These are phyloP conservation scores for Suhomyces vadensis DNA, from an alignment of 805 yeast species.

Conservation along the genomic window DNA sequence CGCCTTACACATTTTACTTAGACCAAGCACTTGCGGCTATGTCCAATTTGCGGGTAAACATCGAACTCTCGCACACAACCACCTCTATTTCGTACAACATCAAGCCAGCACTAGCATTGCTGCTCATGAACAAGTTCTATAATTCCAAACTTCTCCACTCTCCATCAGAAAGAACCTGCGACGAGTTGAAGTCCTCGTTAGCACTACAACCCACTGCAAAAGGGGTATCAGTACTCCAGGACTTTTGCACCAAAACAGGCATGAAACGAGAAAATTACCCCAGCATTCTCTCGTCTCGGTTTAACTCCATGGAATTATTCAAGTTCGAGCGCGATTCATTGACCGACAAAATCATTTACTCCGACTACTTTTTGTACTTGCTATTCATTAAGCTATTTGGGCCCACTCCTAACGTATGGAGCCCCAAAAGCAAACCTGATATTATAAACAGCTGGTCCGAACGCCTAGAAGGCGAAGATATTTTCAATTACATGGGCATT, in stretches of 20 bases:
- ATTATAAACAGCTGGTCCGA: slow-evolving; percentile 5
- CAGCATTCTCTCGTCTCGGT: slow-evolving; percentile 50
- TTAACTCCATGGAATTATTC: slow-evolving; percentile 74
- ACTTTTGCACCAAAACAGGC: slow-evolving; percentile 60
- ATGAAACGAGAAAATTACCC: slow-evolving; percentile 42
- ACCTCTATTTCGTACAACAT: slow-evolving; percentile 58
- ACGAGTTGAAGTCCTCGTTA: slow-evolving; percentile 41
- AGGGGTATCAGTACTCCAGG: slow-evolving; percentile 71
- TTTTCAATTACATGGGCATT: no score
- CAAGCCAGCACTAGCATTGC: slow-evolving; percentile 40
- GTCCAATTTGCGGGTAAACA: slow-evolving; percentile 48
- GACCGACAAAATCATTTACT: slow-evolving; percentile 60
- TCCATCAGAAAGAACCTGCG: slow-evolving; percentile 71
- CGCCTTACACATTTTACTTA: slow-evolving; percentile 55
- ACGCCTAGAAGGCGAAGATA: not conserved
- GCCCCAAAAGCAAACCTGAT: slow-evolving; percentile 55
- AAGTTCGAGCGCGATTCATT: slow-evolving; percentile 61
- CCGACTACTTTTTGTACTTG: slow-evolving; percentile 63
- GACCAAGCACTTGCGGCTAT: slow-evolving; percentile 54
- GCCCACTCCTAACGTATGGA: slow-evolving; percentile 66
- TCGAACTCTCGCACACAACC: slow-evolving; percentile 51
- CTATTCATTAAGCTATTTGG: slow-evolving; percentile 69
- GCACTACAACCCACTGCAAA: slow-evolving; percentile 86
- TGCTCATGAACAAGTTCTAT: slow-evolving; percentile 53
- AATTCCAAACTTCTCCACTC: slow-evolving; percentile 66